Evolutionary conservation across 306 rosid species (phyloP), one percentile per base, ranked within the genome.

Genomic region (Fragaria iinumae): DNA sequence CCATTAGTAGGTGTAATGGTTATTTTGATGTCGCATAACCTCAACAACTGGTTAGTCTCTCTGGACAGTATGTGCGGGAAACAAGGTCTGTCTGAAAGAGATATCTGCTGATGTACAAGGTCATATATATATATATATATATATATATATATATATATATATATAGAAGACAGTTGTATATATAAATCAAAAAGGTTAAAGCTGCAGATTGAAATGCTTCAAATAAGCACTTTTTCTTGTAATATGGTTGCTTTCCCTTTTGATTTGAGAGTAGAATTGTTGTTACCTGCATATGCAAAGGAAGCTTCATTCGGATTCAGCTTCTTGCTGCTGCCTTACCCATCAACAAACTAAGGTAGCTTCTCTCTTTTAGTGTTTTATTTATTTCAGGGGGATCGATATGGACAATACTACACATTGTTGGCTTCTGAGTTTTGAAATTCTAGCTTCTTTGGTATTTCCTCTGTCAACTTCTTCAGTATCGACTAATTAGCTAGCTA

Each of bases 381-480:
- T 57, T 63, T 29, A 50, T 73, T 68, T 73, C 73, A 39, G 8
- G 13, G 64, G 52, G 76, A 34, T 38, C 70, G 70, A 83, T 43
- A 57, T 48, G 63, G 86, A 83, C 80, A 79, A 79, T 56, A 53
- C 72, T 67, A 43, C 4, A 38, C 49, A 69, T 75, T 69, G 77
- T 81, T 70, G 73, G 43, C 44, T 76, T 69, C 16, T 45, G 77
- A 64, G 27, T 62, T 29, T 43, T 74, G 47, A 73, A 69, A 52
- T 64, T 10, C 71, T 68, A 74, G 57, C n/a, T 64, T 62, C 75
- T 70, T 71, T 71, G 86, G 68, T 71, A 66, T 79, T 83, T 79
- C 86, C 86, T 79, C 77, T 79, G 86, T 83, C 86, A 79, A 75
- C 72, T 41, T 83, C 83, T 27, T 16, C 32, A 75, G 25, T 45